Evolutionary conservation across 2,329 filamentous ascomycete genomes (phyloP).

Genomic region (Arachnopeziza araneosa): DNA sequence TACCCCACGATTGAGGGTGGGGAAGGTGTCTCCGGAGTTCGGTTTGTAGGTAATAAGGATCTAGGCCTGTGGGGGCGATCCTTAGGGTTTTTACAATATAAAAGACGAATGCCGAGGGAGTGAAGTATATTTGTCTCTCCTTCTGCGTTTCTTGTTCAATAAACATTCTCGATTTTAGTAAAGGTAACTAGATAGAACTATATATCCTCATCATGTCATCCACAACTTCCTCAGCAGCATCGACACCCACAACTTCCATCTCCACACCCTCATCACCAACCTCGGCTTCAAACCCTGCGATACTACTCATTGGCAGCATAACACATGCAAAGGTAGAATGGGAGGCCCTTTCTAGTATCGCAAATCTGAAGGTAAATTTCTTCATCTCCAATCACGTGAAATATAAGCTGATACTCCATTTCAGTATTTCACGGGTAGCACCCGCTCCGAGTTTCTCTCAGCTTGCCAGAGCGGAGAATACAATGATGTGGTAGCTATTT

Average conservation of each 20-base stretch:
- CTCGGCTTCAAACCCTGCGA: slow-evolving; percentile 14
- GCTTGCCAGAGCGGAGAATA: slow-evolving; percentile 60
- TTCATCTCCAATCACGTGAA: not conserved
- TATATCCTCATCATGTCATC: not conserved
- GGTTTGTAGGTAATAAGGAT: not conserved
- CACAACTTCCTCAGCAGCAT: not conserved
- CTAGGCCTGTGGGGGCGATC: not conserved
- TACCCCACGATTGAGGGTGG: not conserved
- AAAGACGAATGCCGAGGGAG: not conserved
- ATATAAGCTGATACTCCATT: not conserved
- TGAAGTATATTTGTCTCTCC: too few species aligned
- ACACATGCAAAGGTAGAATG: slow-evolving; percentile 24
- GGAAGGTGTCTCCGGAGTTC: not conserved
- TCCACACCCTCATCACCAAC: not conserved
- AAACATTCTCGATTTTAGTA: too few species aligned
- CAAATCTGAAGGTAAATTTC: slow-evolving; percentile 18
- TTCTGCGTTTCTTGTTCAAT: too few species aligned
- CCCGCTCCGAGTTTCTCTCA: slow-evolving; percentile 59
- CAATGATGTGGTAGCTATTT: slow-evolving; percentile 58
- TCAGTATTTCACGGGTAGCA: slow-evolving; percentile 38
- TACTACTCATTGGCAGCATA: slow-evolving; percentile 24
- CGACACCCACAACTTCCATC: not conserved
- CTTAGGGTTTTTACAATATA: not conserved
- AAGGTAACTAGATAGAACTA: too few species aligned
- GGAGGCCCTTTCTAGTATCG: slow-evolving; percentile 21